Base-by-base conservation (phyloP, 1,284 basidiomycete species). In the Ceratobasidium sp. region DNA sequence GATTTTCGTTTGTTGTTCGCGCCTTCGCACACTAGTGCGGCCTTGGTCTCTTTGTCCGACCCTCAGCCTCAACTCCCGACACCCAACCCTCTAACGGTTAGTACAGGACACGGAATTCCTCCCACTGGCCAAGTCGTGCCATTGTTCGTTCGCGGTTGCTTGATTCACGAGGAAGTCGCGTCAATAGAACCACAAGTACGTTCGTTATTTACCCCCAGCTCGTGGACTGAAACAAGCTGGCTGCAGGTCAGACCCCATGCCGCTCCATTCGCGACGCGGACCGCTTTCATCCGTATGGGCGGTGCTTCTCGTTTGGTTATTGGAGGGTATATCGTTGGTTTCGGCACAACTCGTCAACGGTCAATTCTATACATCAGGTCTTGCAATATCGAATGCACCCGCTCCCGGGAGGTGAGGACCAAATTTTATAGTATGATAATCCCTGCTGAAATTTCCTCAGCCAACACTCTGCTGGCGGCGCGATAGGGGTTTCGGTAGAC, bases 331-430 rank as follows among this genome's bases (percentile, higher is more conserved):
- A n/a, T 13, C 40, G 38, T 38, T 34, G 22, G 64, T 54, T 2
- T 42, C 64, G 20, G 77, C 76, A 20, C 79, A 80, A 35, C 60
- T 77, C 2, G 72, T 74, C 47, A 78, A 78, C 72, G 83, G 82
- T 0, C 83, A 83, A 73, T 76, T 77, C 22, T 82, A 80, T 73
- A 84, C 83, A 5, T 77, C 80, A 64, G 83, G 81, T 3, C 78
- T 86, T n/a, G 78, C 83, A 10, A 82, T 84, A 62, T 78, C 84
- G 40, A 80, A 85, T 74, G 77, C 81, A 2, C 84, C 83, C 4
- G 75, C 76, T 68, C 77, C 80, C 22, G 77, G 79, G 50, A 81
- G 80, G 83, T 84, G 69, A 70, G 81, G 70, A 15, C n/a, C 22
- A 29, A n/a, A 29, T 31, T 15, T 34, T 8, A 55, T 35, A 29